Evolutionary conservation across 23 red algal genomes (phyloP).

Genomic region (Gracilaria domingensis): DNA sequence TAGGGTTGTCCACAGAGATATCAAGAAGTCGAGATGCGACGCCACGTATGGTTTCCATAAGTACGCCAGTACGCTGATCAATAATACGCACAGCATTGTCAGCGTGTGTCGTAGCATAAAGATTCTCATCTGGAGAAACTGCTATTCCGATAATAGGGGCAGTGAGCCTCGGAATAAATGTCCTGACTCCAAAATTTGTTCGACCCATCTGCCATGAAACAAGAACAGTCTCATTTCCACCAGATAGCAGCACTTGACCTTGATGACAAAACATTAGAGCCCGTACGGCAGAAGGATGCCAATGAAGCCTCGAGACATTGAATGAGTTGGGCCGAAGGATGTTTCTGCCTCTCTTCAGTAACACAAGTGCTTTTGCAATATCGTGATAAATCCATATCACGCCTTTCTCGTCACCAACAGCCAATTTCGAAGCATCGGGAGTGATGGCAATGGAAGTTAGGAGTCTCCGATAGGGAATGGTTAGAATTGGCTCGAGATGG

Average conservation of each 20-base stretch:
- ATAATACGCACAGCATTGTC: slow-evolving; percentile 70
- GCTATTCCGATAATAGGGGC: slow-evolving; percentile 50
- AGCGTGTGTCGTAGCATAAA: slow-evolving; percentile 46
- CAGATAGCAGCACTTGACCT: slow-evolving; percentile 47
- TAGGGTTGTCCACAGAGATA: slow-evolving; percentile 7
- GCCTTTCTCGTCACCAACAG: slow-evolving; percentile 57
- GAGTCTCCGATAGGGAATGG: background rate
- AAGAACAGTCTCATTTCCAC: slow-evolving; percentile 54
- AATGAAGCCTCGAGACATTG: slow-evolving; percentile 56
- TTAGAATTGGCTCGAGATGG: background rate
- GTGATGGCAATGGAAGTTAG: slow-evolving; percentile 44
- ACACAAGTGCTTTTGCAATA: background rate
- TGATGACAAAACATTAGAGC: slow-evolving; percentile 51
- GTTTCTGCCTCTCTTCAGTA: slow-evolving; percentile 20
- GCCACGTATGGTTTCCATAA: slow-evolving; percentile 37
- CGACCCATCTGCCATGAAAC: slow-evolving; percentile 63
- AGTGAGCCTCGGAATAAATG: slow-evolving; percentile 49
- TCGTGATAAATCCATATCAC: slow-evolving; percentile 49
- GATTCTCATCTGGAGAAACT: slow-evolving; percentile 45
- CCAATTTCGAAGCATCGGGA: slow-evolving; percentile 38
- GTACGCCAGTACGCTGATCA: slow-evolving; percentile 25
- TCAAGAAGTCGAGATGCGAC: slow-evolving; percentile 11
- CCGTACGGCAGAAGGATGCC: slow-evolving; percentile 62
- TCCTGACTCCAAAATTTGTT: slow-evolving; percentile 38
- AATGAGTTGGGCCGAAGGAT: slow-evolving; percentile 18